Evolutionary conservation across 129 eudicot species (phyloP).

Genomic region (carrot (Daucus carota)): DNA sequence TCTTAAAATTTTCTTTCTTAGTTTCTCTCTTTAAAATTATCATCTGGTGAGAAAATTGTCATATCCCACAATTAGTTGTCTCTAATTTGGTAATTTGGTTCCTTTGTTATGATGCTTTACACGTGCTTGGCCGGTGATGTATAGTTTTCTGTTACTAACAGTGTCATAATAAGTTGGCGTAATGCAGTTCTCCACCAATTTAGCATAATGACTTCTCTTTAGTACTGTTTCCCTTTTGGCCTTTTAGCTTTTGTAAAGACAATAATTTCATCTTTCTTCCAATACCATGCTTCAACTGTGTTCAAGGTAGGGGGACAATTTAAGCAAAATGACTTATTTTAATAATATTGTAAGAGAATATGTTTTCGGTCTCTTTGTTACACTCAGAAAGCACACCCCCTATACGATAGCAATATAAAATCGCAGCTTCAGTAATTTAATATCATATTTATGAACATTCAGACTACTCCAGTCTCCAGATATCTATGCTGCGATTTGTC

Average conservation of each 20-base stretch:
- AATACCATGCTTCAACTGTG: background rate
- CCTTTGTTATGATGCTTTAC: background rate
- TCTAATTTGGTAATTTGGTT: background rate
- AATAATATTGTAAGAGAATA: background rate
- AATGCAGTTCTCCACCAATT: background rate
- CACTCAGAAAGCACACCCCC: background rate
- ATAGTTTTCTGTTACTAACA: background rate
- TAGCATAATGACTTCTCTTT: background rate
- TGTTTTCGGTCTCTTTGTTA: background rate
- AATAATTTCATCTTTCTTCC: background rate
- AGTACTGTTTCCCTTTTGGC: background rate
- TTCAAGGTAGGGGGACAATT: background rate
- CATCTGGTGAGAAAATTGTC: background rate
- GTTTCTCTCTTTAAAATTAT: background rate
- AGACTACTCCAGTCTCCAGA: background rate
- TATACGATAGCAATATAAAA: background rate
- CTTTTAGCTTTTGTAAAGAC: background rate
- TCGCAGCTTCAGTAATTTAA: background rate
- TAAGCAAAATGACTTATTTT: background rate
- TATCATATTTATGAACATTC: background rate
- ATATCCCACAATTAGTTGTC: background rate
- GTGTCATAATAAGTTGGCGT: background rate
- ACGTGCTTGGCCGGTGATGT: background rate
- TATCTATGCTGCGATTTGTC: slow-evolving; percentile 12
- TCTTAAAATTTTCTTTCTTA: background rate